These are phyloP conservation scores for Backusella liffmaniae DNA, from an alignment of 192 early-diverging fungal genomes.

Conservation along the genomic window DNA sequence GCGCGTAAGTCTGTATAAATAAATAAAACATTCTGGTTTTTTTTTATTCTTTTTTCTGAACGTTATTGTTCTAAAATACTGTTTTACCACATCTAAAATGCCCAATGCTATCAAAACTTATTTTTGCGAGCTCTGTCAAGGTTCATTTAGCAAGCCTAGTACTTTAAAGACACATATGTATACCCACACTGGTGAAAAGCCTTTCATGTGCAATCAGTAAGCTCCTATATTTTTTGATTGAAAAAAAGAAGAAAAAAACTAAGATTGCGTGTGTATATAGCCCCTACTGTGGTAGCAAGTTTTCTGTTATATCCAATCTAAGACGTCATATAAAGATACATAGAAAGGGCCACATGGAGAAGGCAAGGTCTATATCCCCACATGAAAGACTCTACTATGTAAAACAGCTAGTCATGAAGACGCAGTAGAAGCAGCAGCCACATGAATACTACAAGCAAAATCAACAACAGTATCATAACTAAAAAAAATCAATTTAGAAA, in stretches of 20 bases:
- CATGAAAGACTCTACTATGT: neutral
- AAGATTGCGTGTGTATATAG: neutral
- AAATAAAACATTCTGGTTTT: neutral
- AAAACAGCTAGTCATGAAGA: neutral
- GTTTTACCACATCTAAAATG: neutral
- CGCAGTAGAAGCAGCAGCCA: neutral
- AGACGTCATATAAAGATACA: neutral
- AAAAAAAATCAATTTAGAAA: too few relatives aligned
- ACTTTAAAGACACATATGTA: conserved; percentile 50
- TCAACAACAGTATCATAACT: too few relatives aligned
- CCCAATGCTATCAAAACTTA: neutral
- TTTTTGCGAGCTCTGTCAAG: neutral
- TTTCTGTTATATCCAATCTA: neutral
- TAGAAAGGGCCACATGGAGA: neutral
- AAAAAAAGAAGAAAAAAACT: neutral
- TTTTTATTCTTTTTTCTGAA: neutral
- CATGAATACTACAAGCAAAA: too few relatives aligned
- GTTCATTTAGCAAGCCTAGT: neutral
- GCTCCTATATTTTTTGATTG: neutral
- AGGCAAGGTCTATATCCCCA: neutral
- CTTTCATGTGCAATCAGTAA: conserved; percentile 55
- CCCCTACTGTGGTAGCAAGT: neutral
- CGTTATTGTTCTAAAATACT: neutral
- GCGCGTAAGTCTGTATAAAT: neutral
- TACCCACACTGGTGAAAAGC: conserved; percentile 76